These are phyloP conservation scores for Fusarium marasasianum DNA, from an alignment of 2,329 filamentous ascomycete genomes.

Conservation along the genomic window DNA sequence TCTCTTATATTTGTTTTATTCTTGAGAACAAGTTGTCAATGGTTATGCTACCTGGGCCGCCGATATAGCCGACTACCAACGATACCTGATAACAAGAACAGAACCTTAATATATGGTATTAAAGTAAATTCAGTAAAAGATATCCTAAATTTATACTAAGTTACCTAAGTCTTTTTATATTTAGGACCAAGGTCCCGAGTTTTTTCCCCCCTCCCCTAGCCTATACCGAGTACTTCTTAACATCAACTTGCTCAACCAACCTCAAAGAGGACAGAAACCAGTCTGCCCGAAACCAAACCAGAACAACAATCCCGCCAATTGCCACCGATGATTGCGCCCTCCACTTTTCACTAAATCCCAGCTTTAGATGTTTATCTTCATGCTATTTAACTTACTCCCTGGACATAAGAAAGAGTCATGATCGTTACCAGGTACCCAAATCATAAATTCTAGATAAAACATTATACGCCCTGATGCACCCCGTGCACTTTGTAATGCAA, in stretches of 20 bases:
- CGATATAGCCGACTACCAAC: not conserved
- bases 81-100: no score
- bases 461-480: slow-evolving; percentile 30
- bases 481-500: slow-evolving; percentile 4
- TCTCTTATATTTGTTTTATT: not conserved
- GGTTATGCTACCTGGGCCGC: slow-evolving; percentile 12
- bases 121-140: not conserved
- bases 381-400: slow-evolving; percentile 13
- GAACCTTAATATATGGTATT: not conserved
- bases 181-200: not conserved
- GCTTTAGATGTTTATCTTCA: slow-evolving; percentile 34
- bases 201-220: not conserved
- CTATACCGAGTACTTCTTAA: not conserved
- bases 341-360: slow-evolving; percentile 24
- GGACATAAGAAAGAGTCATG: slow-evolving; percentile 29
- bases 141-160: not conserved
- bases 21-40: not conserved
- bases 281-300: slow-evolving; percentile 20
- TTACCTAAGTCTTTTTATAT: not conserved
- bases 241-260: slow-evolving; percentile 8
- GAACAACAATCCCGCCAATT: slow-evolving; percentile 23
- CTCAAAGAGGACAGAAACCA: slow-evolving; percentile 21
- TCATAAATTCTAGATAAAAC: slow-evolving; percentile 13
- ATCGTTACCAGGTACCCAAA: slow-evolving; percentile 25
- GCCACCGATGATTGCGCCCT: slow-evolving; percentile 1